Evolutionary conservation across 495 filamentous ascomycete species (phyloP).

Genomic region (Aspergillus panamensis): DNA sequence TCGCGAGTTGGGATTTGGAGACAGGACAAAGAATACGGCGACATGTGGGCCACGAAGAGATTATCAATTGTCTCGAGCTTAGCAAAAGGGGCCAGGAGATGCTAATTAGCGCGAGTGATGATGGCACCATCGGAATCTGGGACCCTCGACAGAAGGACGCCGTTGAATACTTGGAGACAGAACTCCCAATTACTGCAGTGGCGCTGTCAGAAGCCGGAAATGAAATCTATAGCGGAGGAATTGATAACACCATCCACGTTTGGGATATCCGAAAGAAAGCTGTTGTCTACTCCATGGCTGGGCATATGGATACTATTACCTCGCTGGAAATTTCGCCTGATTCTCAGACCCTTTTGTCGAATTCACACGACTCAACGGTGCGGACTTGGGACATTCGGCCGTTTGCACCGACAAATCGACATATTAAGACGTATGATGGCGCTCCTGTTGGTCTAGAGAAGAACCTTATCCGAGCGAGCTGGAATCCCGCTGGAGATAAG

Average conservation of each 20-base stretch:
- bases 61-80: conserved; percentile 86
- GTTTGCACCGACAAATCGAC: conserved; percentile 83
- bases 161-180: conserved; percentile 81
- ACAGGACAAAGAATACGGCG: conserved; percentile 82
- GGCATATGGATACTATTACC: conserved; percentile 89
- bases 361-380: conserved; percentile 89
- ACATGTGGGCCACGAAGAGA: conserved; percentile 90
- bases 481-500: conserved; percentile 81
- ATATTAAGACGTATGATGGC: conserved; percentile 82
- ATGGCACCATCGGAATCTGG: conserved; percentile 94
- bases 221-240: conserved; percentile 91
- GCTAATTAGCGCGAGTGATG: conserved; percentile 83
- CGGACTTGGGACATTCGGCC: conserved; percentile 95
- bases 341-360: conserved; percentile 83
- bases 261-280: conserved; percentile 94
- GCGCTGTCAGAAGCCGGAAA: conserved; percentile 89
- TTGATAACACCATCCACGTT: conserved; percentile 95
- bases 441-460: conserved; percentile 84
- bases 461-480: conserved; percentile 87
- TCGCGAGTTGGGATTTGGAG: conserved; percentile 93
- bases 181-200: conserved; percentile 89
- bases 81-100: conserved; percentile 86
- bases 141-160: conserved; percentile 90
- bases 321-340: conserved; percentile 88
- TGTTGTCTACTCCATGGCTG: conserved; percentile 79